Base-by-base conservation (phyloP, 2,329 filamentous ascomycete genomes). In the Periconia digitata region DNA sequence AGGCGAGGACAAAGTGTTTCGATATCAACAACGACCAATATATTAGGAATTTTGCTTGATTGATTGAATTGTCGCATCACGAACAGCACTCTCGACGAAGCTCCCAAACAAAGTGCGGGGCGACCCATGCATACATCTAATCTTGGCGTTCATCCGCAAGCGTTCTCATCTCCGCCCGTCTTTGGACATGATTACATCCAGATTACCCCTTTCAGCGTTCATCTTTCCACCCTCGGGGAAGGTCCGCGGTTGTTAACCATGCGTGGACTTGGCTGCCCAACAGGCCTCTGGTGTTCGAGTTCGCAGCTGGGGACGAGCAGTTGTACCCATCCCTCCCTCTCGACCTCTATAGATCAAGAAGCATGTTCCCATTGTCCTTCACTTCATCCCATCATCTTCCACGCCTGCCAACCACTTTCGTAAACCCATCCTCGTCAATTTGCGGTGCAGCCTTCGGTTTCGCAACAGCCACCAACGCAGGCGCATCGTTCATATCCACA, bases 391-490 rank as follows among this genome's bases (percentile, higher is more conserved):
- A 38, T 71, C 63, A 69, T 47, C 63, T 63, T 56, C 65, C 70
- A 56, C 67, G 67, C 62, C 71, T 74, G 12, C 69, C 60, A 8
- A 72, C 63, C n/a, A 74, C 72, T 54, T 71, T 74, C 20, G 67
- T 71, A 46, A 74, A 74, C 2, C 72, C 72, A 12, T 74, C 71
- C 16, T 73, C 71, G 40, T 74, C 72, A 5, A 74, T 60, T 55
- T 73, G 67, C 1, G 70, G 70, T 53, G 58, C 66, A 2, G 59
- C 53, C 59, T 66, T 71, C 35, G 60, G 56, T 58, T 62, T 72
- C 32, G 64, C 59, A n/a, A n/a, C n/a, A 34, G 67, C 54, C 35
- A 67, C 68, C 29, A 72, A 51, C 41, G 62, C 53, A 23, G 70
- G 70, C 47, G 64, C 69, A 54, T 73, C 68, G 2, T 49, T 57